phyloP scores from a whole-genome alignment of 805 yeast genomes.

The Pachysolen tannophilus region DNA sequence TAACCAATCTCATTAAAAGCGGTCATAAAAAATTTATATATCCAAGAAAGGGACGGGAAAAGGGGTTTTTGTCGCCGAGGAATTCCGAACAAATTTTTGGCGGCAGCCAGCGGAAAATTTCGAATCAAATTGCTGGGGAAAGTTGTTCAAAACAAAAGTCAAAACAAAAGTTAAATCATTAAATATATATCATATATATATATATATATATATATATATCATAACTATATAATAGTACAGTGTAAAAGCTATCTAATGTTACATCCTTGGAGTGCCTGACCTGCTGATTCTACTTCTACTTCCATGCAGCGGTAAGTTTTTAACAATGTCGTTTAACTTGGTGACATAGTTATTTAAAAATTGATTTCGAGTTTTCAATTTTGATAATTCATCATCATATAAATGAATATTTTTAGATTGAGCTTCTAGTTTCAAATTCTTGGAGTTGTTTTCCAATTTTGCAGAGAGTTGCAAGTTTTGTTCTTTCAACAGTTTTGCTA shows the following conservation, averaged over 20 bases:
- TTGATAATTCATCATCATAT: not conserved
- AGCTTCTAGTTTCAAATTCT: slow-evolving; percentile 10
- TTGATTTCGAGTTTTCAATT: slow-evolving; percentile 13
- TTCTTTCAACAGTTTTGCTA: slow-evolving; percentile 17
- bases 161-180: no score
- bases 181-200: no score
- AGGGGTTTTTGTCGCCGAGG: no score
- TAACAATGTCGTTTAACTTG: slow-evolving; percentile 16
- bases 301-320: slow-evolving; percentile 3
- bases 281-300: slow-evolving; percentile 6
- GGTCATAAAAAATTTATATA: no score
- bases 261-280: slow-evolving; percentile 8
- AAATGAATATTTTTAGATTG: slow-evolving; percentile 10
- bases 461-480: slow-evolving; percentile 18
- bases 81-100: no score
- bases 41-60: no score
- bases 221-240: no score
- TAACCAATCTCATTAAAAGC: no score
- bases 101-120: no score
- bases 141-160: no score
- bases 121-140: no score
- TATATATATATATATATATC: not conserved
- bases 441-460: slow-evolving; percentile 26
- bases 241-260: no score
- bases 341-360: slow-evolving; percentile 18